Percentiles rank a stretch among this genome's conserved stretches.
phyloP scores from a whole-genome alignment of 2,329 filamentous ascomycete species.

The Curvularia sp. region DNA sequence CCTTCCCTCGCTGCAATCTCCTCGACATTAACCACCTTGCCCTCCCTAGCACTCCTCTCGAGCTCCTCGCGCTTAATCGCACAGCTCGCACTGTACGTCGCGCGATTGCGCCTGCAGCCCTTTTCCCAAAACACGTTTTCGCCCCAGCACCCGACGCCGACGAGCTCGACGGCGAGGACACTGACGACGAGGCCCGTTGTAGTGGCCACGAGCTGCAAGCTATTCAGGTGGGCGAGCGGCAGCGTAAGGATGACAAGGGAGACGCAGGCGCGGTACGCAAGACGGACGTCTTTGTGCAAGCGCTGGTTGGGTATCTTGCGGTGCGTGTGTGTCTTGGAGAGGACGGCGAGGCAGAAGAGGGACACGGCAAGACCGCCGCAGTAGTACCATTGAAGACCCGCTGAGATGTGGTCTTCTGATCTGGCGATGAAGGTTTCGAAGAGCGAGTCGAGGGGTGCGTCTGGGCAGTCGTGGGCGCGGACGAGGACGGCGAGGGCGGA shows the following conservation, averaged over 20 bases:
- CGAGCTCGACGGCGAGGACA: conserved; percentile 48
- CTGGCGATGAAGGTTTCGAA: conserved; percentile 60
- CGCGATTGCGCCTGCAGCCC: conserved; percentile 31
- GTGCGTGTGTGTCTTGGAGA: conserved; percentile 64
- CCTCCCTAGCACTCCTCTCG: conserved; percentile 40
- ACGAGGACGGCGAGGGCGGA: conserved; percentile 67
- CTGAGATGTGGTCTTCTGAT: conserved; percentile 59
- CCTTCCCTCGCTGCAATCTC: conserved; percentile 42
- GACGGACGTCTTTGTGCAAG: conserved; percentile 59
- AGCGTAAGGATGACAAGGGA: conserved; percentile 63
- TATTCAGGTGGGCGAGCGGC: conserved; percentile 56
- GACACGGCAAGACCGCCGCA: conserved; percentile 67
- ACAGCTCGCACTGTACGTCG: conserved; percentile 45
- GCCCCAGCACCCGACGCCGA: conserved; percentile 40
- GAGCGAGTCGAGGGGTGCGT: conserved; percentile 58
- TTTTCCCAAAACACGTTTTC: conserved; percentile 40
- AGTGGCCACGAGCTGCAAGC: conserved; percentile 49
- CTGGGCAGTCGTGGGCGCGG: conserved; percentile 62
- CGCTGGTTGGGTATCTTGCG: conserved; percentile 60
- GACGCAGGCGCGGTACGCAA: conserved; percentile 60
- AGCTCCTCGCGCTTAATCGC: conserved; percentile 41
- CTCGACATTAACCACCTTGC: conserved; percentile 44
- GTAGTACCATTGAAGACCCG: conserved; percentile 68
- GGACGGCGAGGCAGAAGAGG: conserved; percentile 62
- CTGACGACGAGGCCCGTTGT: conserved; percentile 50